Conservation (phyloP, 495 filamentous ascomycete genomes). For the Aspergillus biplanus region DNA sequence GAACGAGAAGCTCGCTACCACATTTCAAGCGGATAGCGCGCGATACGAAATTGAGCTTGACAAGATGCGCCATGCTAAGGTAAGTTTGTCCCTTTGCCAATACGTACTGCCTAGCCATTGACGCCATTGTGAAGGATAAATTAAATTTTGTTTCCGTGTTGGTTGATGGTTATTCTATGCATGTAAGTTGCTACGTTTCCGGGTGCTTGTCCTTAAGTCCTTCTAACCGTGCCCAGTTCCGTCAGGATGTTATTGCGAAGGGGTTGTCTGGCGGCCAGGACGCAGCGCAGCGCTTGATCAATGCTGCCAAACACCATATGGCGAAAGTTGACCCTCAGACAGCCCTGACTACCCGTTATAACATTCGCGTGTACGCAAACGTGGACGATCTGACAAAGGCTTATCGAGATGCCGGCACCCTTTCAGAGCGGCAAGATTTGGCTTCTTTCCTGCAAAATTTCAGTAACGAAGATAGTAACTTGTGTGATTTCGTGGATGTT, state of each 20-base stretch:
- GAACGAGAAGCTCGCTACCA: no score
- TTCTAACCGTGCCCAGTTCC: not conserved
- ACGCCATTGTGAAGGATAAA: slow-evolving; percentile 19
- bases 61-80: no score
- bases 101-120: not conserved
- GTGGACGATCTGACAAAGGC: slow-evolving; percentile 32
- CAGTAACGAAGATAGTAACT: slow-evolving; percentile 31
- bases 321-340: slow-evolving; percentile 12
- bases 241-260: no score
- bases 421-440: slow-evolving; percentile 22
- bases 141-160: slow-evolving; percentile 34
- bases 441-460: slow-evolving; percentile 35
- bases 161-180: slow-evolving; percentile 38
- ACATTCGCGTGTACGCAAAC: slow-evolving; percentile 36
- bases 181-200: slow-evolving; percentile 23
- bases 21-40: no score
- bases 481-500: slow-evolving; percentile 38
- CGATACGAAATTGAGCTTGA: no score
- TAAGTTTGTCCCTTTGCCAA: slow-evolving; percentile 6
- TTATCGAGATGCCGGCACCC: slow-evolving; percentile 25
- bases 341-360: slow-evolving; percentile 24
- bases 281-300: slow-evolving; percentile 24
- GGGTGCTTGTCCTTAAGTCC: not conserved
- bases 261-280: slow-evolving; percentile 35
- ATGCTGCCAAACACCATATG: slow-evolving; percentile 17